Percentiles rank a stretch among this genome's conserved stretches.
phyloP scores from a whole-genome alignment of 768 basidiomycete species.

The Collybiopsis confluens region DNA sequence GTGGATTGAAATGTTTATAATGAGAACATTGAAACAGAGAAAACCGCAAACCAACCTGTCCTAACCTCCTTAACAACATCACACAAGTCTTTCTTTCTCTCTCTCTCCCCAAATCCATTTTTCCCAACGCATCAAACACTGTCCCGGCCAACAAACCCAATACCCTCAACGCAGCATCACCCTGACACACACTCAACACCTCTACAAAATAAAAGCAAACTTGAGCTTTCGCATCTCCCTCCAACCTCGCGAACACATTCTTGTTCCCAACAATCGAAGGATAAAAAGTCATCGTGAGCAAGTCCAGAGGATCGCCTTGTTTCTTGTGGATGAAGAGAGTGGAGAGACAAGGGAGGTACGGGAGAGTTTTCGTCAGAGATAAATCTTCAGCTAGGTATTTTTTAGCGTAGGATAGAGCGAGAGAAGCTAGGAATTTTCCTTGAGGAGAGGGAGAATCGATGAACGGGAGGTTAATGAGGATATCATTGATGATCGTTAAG shows the following conservation, averaged over 20 bases:
- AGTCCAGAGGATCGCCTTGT: slow-evolving; percentile 36
- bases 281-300: slow-evolving; percentile 47
- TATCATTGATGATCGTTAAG: slow-evolving; percentile 45
- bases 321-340: slow-evolving; percentile 37
- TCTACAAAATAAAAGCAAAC: slow-evolving; percentile 45
- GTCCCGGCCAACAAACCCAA: neutral
- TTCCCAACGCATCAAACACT: neutral
- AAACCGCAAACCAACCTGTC: no score
- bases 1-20: slow-evolving; percentile 1
- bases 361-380: slow-evolving; percentile 36
- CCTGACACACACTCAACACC: slow-evolving; percentile 30
- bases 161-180: no score
- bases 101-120: no score
- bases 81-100: no score
- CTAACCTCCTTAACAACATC: no score
- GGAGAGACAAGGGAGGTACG: slow-evolving; percentile 36
- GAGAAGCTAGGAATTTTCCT: slow-evolving; percentile 17
- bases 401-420: slow-evolving; percentile 32
- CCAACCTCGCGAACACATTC: slow-evolving; percentile 41
- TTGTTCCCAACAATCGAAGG: slow-evolving; percentile 35
- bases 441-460: slow-evolving; percentile 28
- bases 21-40: no score
- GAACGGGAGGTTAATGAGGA: slow-evolving; percentile 47
- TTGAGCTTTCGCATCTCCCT: slow-evolving; percentile 36
- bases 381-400: slow-evolving; percentile 26